Base-by-base conservation (phyloP, 257 asterid species). In the Fraxinus americana region DNA sequence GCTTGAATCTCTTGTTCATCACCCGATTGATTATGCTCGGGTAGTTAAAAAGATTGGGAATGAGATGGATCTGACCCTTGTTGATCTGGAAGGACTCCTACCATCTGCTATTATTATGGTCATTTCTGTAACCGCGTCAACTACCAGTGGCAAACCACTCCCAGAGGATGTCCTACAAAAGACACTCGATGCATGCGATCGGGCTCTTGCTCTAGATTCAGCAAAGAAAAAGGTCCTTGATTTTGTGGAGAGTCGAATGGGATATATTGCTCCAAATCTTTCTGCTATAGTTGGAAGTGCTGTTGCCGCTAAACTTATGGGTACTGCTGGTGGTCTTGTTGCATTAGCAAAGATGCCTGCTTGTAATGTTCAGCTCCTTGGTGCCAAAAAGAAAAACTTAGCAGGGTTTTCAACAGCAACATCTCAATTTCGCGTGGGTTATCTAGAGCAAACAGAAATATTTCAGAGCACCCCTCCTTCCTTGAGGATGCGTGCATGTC, bases 61-160 rank as follows among this genome's bases (percentile, higher is more conserved):
- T 63, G 99, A 93, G 83, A 82, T 83, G 85, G 99, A 95, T 82
- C 85, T 95, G 82, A 95, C 99, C 0, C 94, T 93, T 71, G 98
- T 95, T 78, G 99, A 95, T 75, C 92, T 95, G 54, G 99, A 95
- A 90, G 99, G 98, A 57, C 91, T 95, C 75, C 75, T 95, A 71
- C 99, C 98, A 17, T 95, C 99, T 17, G 98, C 99, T 67, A 90
- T 89, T 73, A 95, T 95, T 57, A 95, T 95, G 99, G 99, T 95
- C 2, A 91, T 95, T 67, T 95, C 99, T 23, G 97, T 95, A 52
- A 95, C 99, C 10, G 99, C 98, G 41, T 95, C 99, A 45, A 95
- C 99, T 73, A 95, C 98, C n/a, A 95, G 94, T 80, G 99, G 99
- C 63, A 95, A 95, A 85, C 99, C 97, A 50, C 97, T 95, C 67